Evolutionary conservation across 1,284 basidiomycete species (phyloP).

Genomic region (Hypsizygus ulmarius): DNA sequence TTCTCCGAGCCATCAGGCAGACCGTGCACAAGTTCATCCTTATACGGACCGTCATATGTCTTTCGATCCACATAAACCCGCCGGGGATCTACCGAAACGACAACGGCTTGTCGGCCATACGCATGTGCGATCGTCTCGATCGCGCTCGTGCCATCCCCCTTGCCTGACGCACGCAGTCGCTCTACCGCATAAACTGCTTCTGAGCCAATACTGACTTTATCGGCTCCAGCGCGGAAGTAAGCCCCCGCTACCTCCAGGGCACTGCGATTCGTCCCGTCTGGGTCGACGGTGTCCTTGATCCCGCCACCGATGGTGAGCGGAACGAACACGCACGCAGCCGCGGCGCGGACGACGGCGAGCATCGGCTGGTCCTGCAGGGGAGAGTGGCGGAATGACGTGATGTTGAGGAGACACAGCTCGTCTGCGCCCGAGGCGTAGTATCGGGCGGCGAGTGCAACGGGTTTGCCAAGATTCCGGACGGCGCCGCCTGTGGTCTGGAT

Average conservation of each 20-base stretch:
- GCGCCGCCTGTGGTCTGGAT: constrained; percentile 66
- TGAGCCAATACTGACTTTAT: constrained; percentile 96
- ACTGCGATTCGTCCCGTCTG: constrained; percentile 84
- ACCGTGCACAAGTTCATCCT: constrained; percentile 65
- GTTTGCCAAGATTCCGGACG: constrained; percentile 97
- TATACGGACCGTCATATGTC: constrained; percentile 68
- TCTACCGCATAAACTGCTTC: constrained; percentile 96
- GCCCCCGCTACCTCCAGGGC: constrained; percentile 94
- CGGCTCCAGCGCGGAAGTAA: constrained; percentile 97
- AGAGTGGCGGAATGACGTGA: constrained; percentile 97
- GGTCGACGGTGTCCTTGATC: constrained; percentile 95
- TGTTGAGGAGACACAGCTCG: constrained; percentile 97
- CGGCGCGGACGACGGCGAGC: constrained; percentile 90
- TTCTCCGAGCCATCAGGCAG: constrained; percentile 45
- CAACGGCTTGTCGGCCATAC: constrained; percentile 97
- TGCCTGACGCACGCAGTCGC: constrained; percentile 59
- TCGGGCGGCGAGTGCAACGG: constrained; percentile 84
- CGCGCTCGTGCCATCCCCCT: constrained; percentile 73
- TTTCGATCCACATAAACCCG: constrained; percentile 78
- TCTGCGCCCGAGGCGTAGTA: constrained; percentile 94
- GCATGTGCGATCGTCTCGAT: constrained; percentile 91
- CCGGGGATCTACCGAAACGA: constrained; percentile 95
- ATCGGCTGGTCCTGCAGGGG: constrained; percentile 97
- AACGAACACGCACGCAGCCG: constrained; percentile 91
- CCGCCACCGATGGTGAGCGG: constrained; percentile 99